A percentile compares a stretch with the other conserved stretches of the same genome.
These are phyloP conservation scores for Persicaria maculosa DNA, from an alignment of 148 eudicot genomes.

Conservation along the genomic window DNA sequence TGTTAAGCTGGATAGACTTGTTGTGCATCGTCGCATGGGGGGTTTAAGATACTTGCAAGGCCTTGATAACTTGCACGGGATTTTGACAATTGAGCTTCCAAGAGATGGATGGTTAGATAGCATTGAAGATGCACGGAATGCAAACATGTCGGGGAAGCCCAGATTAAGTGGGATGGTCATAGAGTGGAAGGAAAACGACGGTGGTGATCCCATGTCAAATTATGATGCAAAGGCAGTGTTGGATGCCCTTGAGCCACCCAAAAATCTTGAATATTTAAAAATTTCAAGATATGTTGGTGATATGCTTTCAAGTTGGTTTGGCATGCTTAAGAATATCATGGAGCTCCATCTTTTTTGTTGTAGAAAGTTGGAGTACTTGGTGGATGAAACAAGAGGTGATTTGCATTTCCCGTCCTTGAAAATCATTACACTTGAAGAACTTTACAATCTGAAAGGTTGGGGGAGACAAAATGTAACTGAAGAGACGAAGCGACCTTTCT, in stretches of 20 bases:
- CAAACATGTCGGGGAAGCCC: not conserved
- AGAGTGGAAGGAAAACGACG: no score
- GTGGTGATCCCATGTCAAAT: no score
- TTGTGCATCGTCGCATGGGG: not conserved
- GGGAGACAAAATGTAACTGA: not conserved
- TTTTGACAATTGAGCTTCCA: not conserved
- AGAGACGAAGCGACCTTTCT: not conserved
- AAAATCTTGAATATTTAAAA: not conserved
- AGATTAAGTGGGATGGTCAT: not conserved
- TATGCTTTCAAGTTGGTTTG: not conserved
- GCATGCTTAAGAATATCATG: not conserved
- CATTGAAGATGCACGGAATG: not conserved
- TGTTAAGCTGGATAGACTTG: not conserved
- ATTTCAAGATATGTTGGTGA: not conserved
- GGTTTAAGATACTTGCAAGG: not conserved
- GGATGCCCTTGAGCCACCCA: not conserved
- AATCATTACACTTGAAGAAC: not conserved
- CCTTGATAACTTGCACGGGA: not conserved
- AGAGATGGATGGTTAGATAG: not conserved
- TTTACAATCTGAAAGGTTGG: not conserved
- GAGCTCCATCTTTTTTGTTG: not conserved
- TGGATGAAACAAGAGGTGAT: not conserved
- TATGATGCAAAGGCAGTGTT: not conserved
- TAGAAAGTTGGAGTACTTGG: not conserved
- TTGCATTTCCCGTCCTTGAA: not conserved